Base-by-base conservation (phyloP, 257 asterid genomes). In the Gardenia jasminoides region DNA sequence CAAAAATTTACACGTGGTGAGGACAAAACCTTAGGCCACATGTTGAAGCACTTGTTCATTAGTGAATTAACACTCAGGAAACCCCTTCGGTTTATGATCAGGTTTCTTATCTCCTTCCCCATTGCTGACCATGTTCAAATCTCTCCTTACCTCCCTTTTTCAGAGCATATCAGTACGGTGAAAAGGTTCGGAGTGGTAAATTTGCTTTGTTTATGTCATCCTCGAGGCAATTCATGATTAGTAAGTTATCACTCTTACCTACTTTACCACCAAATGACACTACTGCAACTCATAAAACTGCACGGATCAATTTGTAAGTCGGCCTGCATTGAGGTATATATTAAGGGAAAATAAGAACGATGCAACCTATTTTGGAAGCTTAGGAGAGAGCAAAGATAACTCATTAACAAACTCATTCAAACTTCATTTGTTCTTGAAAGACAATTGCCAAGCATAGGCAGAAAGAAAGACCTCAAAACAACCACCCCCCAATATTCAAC, bases 341-440 rank as follows among this genome's bases (percentile, higher is more conserved):
- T 79, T 65, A 59, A 76, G 78, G 81, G 77, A 78, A 85, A 80
- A 52, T 28, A 52, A 81, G 80, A 85, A 41, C 80, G 80, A 7
- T 78, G 65, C 68, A 52, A 28, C 80, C 76, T 43, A 70, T 59
- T 74, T 61, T 70, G 69, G 74, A 80, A 78, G 74, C 84, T 84
- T 44, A 76, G 75, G 80, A 79, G 81, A 81, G 80, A 76, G 68
- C 71, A 48, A 85, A 82, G 78, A 79, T 58, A 80, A 80, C 86
- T 79, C 83, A 82, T 84, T 78, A 78, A 81, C 88, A 78, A 72
- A 59, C 80, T 66, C 82, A 72, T 48, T 87, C 85, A 77, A 80
- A 86, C 90, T 84, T 30, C 79, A 75, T 80, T 76, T 77, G 36
- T 75, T 68, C 64, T 15, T 52, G 62, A 81, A 79, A 87, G 74